Conservation (phyloP, 805 yeast species). For the Cyberlindnera mississippiensis region DNA sequence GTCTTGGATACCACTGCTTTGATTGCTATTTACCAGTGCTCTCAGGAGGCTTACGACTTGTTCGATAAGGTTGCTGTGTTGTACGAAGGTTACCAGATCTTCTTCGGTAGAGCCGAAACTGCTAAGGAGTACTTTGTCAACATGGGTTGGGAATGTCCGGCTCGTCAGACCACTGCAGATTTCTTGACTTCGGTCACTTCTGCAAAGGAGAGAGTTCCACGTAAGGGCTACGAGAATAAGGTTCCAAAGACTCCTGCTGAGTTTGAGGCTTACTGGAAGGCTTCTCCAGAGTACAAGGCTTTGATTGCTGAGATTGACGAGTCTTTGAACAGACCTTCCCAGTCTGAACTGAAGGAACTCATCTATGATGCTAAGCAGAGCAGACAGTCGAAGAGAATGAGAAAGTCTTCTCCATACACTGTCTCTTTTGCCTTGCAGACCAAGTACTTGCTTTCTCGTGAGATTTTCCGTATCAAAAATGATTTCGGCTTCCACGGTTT, state of each 20-base stretch:
- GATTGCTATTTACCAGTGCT: slow-evolving; percentile 58
- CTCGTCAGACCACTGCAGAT: slow-evolving; percentile 58
- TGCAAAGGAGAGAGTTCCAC: slow-evolving; percentile 45
- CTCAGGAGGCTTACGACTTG: slow-evolving; percentile 51
- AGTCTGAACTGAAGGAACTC: slow-evolving; percentile 36
- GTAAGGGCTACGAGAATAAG: slow-evolving; percentile 39
- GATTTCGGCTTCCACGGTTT: slow-evolving; percentile 43
- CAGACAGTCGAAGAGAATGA: slow-evolving; percentile 45
- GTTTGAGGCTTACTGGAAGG: slow-evolving; percentile 47
- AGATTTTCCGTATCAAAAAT: slow-evolving; percentile 45
- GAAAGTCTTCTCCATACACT: slow-evolving; percentile 49
- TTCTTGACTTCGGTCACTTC: slow-evolving; percentile 53
- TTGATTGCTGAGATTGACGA: slow-evolving; percentile 12
- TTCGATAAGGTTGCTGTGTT: slow-evolving; percentile 51
- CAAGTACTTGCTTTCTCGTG: slow-evolving; percentile 41
- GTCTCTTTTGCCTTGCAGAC: slow-evolving; percentile 51
- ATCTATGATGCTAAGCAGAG: slow-evolving; percentile 45
- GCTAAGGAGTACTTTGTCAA: slow-evolving; percentile 47
- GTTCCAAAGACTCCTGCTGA: slow-evolving; percentile 53
- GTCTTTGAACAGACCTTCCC: slow-evolving; percentile 1
- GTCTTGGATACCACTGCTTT: slow-evolving; percentile 49
- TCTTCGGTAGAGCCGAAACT: slow-evolving; percentile 41
- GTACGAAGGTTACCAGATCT: slow-evolving; percentile 56
- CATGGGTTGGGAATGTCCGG: slow-evolving; percentile 56
- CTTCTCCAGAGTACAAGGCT: slow-evolving; percentile 38